Conservation (phyloP, 805 yeast genomes). For the Blastobotrys terrestris region DNA sequence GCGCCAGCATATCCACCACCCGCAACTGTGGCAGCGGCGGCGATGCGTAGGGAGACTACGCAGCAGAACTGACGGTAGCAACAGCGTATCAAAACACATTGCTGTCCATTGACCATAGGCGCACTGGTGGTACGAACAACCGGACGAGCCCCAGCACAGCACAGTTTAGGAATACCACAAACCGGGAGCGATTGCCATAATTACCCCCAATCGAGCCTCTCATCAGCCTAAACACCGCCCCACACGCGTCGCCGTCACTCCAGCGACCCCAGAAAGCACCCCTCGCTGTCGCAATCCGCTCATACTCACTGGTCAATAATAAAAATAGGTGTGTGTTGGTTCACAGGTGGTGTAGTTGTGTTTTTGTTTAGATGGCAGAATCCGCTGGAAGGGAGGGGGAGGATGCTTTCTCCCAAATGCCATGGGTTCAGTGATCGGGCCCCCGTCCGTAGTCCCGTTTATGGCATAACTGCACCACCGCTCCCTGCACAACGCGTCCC, state of each 20-base stretch:
- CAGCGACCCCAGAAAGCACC: no score
- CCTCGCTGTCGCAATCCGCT: not conserved
- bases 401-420: slow-evolving; percentile 1
- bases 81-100: not conserved
- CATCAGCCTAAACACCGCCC: not conserved
- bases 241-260: not conserved
- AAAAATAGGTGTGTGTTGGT: not conserved
- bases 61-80: not conserved
- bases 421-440: not conserved
- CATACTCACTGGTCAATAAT: not conserved
- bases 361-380: not conserved
- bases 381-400: slow-evolving; percentile 35
- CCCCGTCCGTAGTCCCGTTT: not conserved
- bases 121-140: not conserved
- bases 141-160: no score
- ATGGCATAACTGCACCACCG: not conserved
- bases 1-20: no score
- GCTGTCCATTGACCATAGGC: not conserved
- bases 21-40: no score
- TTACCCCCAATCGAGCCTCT: not conserved
- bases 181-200: no score
- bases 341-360: not conserved
- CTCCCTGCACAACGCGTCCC: not conserved
- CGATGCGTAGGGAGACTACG: not conserved
- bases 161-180: no score